Percentiles rank a stretch among this genome's conserved stretches.
phyloP scores from a whole-genome alignment of 1,139 yeast species.

The Ogataea hybrid region DNA sequence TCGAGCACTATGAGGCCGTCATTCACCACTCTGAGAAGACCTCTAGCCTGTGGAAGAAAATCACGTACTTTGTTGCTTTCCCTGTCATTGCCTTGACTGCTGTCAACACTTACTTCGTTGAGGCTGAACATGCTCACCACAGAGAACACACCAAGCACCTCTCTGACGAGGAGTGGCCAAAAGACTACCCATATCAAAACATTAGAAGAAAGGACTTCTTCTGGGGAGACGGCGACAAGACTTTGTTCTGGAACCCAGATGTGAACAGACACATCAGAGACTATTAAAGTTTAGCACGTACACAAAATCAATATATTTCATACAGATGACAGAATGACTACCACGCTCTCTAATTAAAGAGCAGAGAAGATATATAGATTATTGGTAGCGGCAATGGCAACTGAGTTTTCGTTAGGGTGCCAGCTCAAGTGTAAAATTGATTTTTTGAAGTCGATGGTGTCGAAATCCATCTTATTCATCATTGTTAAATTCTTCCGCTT shows the following conservation, averaged over 20 bases:
- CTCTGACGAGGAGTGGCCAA: slow-evolving; percentile 89
- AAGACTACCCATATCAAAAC: slow-evolving; percentile 87
- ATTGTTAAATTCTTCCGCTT: slow-evolving; percentile 32
- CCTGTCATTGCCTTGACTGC: slow-evolving; percentile 80
- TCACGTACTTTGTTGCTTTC: slow-evolving; percentile 73
- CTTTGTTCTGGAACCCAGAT: slow-evolving; percentile 93
- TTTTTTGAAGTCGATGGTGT: slow-evolving; percentile 90
- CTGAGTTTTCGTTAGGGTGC: slow-evolving; percentile 97
- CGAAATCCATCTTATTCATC: slow-evolving; percentile 60
- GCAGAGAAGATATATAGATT: slow-evolving; percentile 81
- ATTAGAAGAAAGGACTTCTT: slow-evolving; percentile 81
- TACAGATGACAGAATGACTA: slow-evolving; percentile 6
- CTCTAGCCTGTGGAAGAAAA: slow-evolving; percentile 81
- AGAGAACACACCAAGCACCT: slow-evolving; percentile 76
- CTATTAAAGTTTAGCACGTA: slow-evolving; percentile 1
- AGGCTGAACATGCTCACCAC: slow-evolving; percentile 86
- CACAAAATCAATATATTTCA: slow-evolving; percentile 12
- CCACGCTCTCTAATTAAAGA: slow-evolving; percentile 35
- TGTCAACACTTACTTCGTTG: slow-evolving; percentile 76
- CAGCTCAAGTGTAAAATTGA: slow-evolving; percentile 94
- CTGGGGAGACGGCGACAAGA: slow-evolving; percentile 99
- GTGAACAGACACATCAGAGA: slow-evolving; percentile 73
- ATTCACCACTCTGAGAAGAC: slow-evolving; percentile 77
- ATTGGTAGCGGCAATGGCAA: slow-evolving; percentile 98
- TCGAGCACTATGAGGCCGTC: slow-evolving; percentile 52